Percentiles rank a stretch among this genome's conserved stretches.
Conservation (phyloP, 768 basidiomycete genomes). For the Pilatotrama ljubarskyi region DNA sequence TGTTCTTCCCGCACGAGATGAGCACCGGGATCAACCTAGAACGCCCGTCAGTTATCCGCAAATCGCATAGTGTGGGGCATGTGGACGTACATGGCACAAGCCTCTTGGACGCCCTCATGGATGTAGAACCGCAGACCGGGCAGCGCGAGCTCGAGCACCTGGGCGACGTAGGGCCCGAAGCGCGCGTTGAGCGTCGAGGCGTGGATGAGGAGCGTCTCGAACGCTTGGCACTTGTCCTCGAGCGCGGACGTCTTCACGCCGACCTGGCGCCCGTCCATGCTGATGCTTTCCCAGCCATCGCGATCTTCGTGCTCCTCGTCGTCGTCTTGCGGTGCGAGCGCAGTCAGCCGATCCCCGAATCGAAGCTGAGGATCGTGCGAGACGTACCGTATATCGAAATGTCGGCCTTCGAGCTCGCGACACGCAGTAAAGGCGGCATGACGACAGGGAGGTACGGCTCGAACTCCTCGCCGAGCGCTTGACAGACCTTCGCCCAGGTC, state of each 20-base stretch:
- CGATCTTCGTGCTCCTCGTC: conserved; percentile 56
- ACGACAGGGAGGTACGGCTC: conserved; percentile 85
- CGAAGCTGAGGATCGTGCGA: background rate
- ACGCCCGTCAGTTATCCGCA: background rate
- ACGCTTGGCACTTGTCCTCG: conserved; percentile 87
- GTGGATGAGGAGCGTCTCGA: conserved; percentile 83
- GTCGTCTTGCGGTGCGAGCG: conserved; percentile 40
- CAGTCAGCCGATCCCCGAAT: background rate
- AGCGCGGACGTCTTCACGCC: conserved; percentile 79
- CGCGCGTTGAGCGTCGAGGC: conserved; percentile 63
- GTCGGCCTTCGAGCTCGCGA: conserved; percentile 80
- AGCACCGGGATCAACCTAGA: conserved; percentile 71
- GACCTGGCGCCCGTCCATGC: conserved; percentile 73
- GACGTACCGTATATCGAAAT: conserved; percentile 67
- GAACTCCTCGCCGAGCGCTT: conserved; percentile 81
- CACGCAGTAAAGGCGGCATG: conserved; percentile 74
- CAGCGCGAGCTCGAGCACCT: conserved; percentile 69
- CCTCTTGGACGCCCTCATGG: conserved; percentile 84
- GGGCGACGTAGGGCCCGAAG: conserved; percentile 73
- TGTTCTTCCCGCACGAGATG: conserved; percentile 64
- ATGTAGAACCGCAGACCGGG: conserved; percentile 76
- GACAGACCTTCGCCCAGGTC: conserved; percentile 89
- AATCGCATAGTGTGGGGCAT: background rate
- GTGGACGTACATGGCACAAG: conserved; percentile 63
- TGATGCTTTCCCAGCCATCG: conserved; percentile 79